Evolutionary conservation across 1,284 basidiomycete species (phyloP), one percentile per base, ranked within the genome.

Genomic region (Ceratobasidium sp.): DNA sequence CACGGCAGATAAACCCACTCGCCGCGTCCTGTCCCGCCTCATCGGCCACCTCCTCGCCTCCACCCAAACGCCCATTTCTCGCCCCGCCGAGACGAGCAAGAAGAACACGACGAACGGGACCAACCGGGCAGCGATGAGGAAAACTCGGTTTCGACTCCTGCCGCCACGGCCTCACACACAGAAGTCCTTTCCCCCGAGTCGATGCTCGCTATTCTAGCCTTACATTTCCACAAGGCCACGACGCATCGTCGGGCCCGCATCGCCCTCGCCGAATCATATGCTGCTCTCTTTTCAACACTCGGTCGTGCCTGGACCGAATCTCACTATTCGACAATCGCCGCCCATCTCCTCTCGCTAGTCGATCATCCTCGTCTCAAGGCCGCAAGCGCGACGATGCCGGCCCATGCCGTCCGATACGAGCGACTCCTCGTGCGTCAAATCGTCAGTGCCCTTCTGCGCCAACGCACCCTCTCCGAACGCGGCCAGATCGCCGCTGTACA

Each of bases 401-500:
- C 84, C 70, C 84, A 82, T 44, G 81, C 84, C 18, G 85, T 87
- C 2, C 86, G 91, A 75, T 92, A 93, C 78, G 96, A 98, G 62
- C 85, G 86, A 0, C 81, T 98, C 8, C 84, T 91, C 5, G 85
- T 92, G 1, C 87, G 94, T 18, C 91, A 89, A 46, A 84, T 93
- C 7, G 90, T 95, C 41, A 88, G 88, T 1, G 86, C 95, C 43
- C 79, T 98, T 11, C 82, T 98, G 41, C 86, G 95, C 52, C 93
- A 97, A 77, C 85, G 95, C 70, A 91, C 98, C 86, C 83, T 99
- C 61, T 92, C 92, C 72, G 96, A 98, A 79, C 94, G 95, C 76
- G 95, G 92, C 0, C 96, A 98, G 81, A 96, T 98, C 61, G 85
- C 87, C 43, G 97, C 96, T 0, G 93, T 98, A 35, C 91, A 93